Conservation (phyloP, 2,329 filamentous ascomycete species). For the Didymella sp. region DNA sequence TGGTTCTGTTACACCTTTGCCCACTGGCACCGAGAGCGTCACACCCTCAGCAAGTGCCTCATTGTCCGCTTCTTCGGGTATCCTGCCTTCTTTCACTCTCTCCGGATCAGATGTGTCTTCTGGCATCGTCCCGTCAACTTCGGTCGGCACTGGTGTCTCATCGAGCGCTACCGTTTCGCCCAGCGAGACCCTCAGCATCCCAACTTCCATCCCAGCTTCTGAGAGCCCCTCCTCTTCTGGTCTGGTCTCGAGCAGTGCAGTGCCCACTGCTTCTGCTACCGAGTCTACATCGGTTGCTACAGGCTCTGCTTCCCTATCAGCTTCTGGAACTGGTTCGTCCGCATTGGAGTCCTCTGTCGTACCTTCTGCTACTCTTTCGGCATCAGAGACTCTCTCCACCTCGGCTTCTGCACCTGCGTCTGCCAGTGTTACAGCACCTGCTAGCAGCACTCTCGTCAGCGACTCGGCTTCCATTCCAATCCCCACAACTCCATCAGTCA, state of each 20-base stretch:
- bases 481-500: slow-evolving; percentile 25
- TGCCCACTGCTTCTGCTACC: not conserved
- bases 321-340: slow-evolving; percentile 4
- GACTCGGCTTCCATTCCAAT: slow-evolving; percentile 25
- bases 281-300: slow-evolving; percentile 7
- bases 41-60: slow-evolving; percentile 11
- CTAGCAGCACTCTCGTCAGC: slow-evolving; percentile 12
- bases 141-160: slow-evolving; percentile 9
- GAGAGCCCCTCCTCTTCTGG: slow-evolving; percentile 21
- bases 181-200: slow-evolving; percentile 24
- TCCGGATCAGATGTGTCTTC: slow-evolving; percentile 20
- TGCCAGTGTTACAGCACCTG: slow-evolving; percentile 4
- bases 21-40: slow-evolving; percentile 11
- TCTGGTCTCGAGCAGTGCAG: slow-evolving; percentile 10
- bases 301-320: not conserved
- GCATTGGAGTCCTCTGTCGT: slow-evolving; percentile 5
- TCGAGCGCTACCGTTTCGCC: slow-evolving; percentile 13
- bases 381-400: slow-evolving; percentile 11
- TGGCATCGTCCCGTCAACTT: slow-evolving; percentile 9
- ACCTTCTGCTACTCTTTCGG: slow-evolving; percentile 10
- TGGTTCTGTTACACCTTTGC: slow-evolving; percentile 8
- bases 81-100: slow-evolving; percentile 20
- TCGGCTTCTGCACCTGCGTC: slow-evolving; percentile 15
- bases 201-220: slow-evolving; percentile 31
- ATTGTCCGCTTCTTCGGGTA: slow-evolving; percentile 17